Evolutionary conservation across 352 stramenopile genomes (phyloP), one percentile per base, ranked within the genome.

Genomic region (Thalassiosira delicatula): DNA sequence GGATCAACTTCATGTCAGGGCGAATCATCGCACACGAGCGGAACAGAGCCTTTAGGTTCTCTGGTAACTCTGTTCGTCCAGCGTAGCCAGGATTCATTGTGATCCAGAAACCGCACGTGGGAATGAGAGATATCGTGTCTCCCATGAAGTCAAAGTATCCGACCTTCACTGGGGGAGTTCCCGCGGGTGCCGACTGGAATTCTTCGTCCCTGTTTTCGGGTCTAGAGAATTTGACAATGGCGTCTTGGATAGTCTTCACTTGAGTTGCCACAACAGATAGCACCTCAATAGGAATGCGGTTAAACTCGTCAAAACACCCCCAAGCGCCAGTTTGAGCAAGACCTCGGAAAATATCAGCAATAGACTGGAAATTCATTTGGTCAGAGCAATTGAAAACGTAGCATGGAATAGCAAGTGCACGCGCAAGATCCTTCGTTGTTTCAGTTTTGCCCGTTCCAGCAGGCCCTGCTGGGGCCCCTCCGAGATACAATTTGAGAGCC

Each of bases 261-360:
- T 99, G 98, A 90, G 99, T 97, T 49, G 97, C 99, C 2, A 99
- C 98, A 37, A 98, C 98, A 67, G 96, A 99, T 25, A 99, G 92
- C 70, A 99, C 98, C 35, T 97, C 93, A 84, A 99, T 98, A 86
- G 99, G 96, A 9, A 99, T 94, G 67, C 98, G 95, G 88, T 99
- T 99, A 88, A 99, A 99, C 85, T 99, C 98, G 90, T 99, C 98
- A 81, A 99, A 99, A 83, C 98, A 99, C 3, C 97, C 98, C 98
- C 98, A 99, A 33, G 97, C 98, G 60, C 98, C 97, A 51, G 99
- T 97, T 94, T 99, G 98, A 67, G 97, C 99, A 44, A 99, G 92
- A 57, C 98, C 98, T 51, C 98, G 96, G 85, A 99, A 99, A 75
- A 99, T 98, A 30, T 97, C 93, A 32, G 97, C 98, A 96, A 99